Conservation (phyloP, 2,329 filamentous ascomycete genomes). For the Diaporthe ilicicola region DNA sequence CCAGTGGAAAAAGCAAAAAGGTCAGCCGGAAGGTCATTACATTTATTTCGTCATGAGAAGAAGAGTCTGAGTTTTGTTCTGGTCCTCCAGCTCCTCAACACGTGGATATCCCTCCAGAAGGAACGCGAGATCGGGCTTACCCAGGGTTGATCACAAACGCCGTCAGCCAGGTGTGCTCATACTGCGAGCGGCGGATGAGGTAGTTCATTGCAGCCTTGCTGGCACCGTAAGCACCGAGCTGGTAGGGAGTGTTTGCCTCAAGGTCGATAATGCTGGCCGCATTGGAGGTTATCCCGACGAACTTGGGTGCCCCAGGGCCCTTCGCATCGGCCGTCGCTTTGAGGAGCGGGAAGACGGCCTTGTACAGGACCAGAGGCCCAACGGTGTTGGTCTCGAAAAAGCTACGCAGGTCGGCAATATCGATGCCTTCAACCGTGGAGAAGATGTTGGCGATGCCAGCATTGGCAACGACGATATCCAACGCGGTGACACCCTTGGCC, state of each 20-base stretch:
- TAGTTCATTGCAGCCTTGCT: background rate
- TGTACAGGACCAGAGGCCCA: conserved; percentile 38
- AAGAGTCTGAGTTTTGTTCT: too few species aligned
- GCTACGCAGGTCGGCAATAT: conserved; percentile 30
- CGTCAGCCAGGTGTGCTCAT: background rate
- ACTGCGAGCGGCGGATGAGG: background rate
- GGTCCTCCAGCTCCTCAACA: too few species aligned
- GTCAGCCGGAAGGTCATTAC: too few species aligned
- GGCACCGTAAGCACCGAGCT: background rate
- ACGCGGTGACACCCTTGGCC: conserved; percentile 21
- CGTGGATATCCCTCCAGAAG: too few species aligned
- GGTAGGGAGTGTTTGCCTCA: too few species aligned
- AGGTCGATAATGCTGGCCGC: too few species aligned
- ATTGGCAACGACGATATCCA: conserved; percentile 37
- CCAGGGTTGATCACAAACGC: background rate
- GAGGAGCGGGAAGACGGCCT: conserved; percentile 36
- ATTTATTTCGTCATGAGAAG: too few species aligned
- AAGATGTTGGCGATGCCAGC: conserved; percentile 36
- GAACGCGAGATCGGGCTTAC: too few species aligned
- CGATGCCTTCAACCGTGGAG: conserved; percentile 34
- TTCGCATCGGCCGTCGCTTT: background rate
- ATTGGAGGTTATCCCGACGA: background rate
- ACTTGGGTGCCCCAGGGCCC: background rate
- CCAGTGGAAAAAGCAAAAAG: too few species aligned
- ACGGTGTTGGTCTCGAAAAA: conserved; percentile 40